Conservation (phyloP, 2,329 filamentous ascomycete genomes). For the Aureobasidium sp. region DNA sequence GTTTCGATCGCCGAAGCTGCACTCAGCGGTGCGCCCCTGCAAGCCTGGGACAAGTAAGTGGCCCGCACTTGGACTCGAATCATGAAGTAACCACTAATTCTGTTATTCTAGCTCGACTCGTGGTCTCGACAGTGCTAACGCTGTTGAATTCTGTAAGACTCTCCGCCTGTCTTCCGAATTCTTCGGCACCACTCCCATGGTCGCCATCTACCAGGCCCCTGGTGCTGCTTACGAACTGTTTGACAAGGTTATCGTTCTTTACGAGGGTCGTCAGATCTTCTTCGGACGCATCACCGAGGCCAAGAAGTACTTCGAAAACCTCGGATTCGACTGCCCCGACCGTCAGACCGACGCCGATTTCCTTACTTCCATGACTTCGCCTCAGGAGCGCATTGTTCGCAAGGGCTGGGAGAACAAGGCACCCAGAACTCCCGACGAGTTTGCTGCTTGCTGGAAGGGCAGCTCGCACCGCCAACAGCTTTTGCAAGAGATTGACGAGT, state of each 20-base stretch:
- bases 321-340: constrained; percentile 66
- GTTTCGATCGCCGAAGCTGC: constrained; percentile 76
- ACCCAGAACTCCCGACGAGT: constrained; percentile 45
- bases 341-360: constrained; percentile 71
- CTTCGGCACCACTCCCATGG: constrained; percentile 57
- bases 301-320: constrained; percentile 60
- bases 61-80: too few relatives aligned
- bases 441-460: constrained; percentile 47
- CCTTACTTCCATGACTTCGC: constrained; percentile 62
- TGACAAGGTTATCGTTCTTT: constrained; percentile 62
- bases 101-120: too few relatives aligned
- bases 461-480: constrained; percentile 44
- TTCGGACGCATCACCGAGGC: constrained; percentile 59
- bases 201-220: constrained; percentile 68
- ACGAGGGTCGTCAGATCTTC: constrained; percentile 64
- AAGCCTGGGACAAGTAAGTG: constrained; percentile 83
- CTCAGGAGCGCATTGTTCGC: constrained; percentile 41
- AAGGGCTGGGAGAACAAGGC: constrained; percentile 40
- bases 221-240: constrained; percentile 63
- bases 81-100: too few relatives aligned
- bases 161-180: constrained; percentile 62
- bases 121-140: constrained; percentile 68
- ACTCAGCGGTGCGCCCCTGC: constrained; percentile 51
- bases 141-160: constrained; percentile 67
- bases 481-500: constrained; percentile 39